These are phyloP conservation scores for Populus deltoides DNA, from an alignment of 345 rosid species.

Conservation along the genomic window DNA sequence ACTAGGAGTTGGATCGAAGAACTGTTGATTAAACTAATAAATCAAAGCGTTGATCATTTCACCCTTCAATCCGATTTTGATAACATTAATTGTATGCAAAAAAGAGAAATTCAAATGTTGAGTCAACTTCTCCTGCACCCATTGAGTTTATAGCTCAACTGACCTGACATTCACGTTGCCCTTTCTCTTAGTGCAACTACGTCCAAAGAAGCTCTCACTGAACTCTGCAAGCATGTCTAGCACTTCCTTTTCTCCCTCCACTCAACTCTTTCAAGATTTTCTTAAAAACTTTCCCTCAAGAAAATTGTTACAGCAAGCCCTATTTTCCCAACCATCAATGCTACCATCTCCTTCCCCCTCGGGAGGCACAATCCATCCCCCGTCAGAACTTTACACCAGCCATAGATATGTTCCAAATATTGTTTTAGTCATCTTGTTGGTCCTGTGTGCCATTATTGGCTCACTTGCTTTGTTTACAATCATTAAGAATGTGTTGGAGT, in stretches of 20 bases:
- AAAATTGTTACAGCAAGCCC: background rate
- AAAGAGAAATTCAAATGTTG: too few species aligned
- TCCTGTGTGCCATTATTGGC: background rate
- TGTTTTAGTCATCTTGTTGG: background rate
- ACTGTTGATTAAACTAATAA: too few species aligned
- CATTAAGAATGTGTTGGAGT: background rate
- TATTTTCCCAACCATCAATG: background rate
- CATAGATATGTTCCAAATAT: background rate
- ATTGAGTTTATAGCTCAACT: too few species aligned
- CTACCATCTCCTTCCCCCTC: background rate
- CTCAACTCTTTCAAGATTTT: background rate
- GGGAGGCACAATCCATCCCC: background rate
- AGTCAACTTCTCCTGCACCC: too few species aligned
- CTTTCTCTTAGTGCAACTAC: background rate
- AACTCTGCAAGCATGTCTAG: background rate
- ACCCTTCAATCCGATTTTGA: too few species aligned
- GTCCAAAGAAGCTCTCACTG: background rate
- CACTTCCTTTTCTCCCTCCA: background rate
- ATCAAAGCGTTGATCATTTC: too few species aligned
- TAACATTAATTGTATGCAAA: too few species aligned
- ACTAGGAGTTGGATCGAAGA: too few species aligned
- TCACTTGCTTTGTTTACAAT: background rate
- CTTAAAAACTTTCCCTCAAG: background rate
- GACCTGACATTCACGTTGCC: too few species aligned
- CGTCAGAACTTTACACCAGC: background rate